Percentiles rank a stretch among this genome's conserved stretches.
These are phyloP conservation scores for Echinochloa phyllopogon DNA, from an alignment of 176 grass and related monocot species.

Conservation along the genomic window DNA sequence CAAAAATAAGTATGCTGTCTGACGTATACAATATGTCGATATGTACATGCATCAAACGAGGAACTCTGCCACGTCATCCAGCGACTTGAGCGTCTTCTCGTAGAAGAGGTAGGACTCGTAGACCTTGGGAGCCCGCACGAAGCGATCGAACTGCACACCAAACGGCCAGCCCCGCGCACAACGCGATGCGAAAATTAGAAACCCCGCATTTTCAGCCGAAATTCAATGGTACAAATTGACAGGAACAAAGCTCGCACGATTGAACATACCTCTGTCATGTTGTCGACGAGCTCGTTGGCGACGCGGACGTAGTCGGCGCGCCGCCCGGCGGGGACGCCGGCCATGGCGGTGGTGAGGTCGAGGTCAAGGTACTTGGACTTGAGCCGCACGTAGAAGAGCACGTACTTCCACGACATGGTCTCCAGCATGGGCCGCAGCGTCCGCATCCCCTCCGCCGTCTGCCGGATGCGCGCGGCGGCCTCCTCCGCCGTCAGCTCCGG, in stretches of 20 bases:
- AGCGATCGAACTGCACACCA: constrained; percentile 69
- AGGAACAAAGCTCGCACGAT: not conserved
- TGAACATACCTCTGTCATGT: constrained; percentile 72
- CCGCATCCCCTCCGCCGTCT: constrained; percentile 86
- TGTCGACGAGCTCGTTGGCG: constrained; percentile 87
- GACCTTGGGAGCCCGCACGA: constrained; percentile 80
- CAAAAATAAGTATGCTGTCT: not conserved
- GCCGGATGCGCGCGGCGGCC: constrained; percentile 79
- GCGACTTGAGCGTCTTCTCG: constrained; percentile 86
- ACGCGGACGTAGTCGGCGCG: constrained; percentile 74
- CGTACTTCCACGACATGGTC: constrained; percentile 94
- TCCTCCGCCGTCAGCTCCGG: constrained; percentile 69
- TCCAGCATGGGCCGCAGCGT: constrained; percentile 89
- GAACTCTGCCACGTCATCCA: constrained; percentile 75
- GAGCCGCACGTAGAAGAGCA: constrained; percentile 84
- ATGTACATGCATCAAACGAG: constrained; percentile 49
- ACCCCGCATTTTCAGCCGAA: too few species aligned
- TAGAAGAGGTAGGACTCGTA: constrained; percentile 95
- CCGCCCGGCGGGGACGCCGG: constrained; percentile 52
- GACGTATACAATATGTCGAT: too few species aligned
- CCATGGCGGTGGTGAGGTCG: constrained; percentile 87
- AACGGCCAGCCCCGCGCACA: not conserved
- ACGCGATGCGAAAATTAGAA: not conserved
- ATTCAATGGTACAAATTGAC: not conserved
- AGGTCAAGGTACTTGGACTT: constrained; percentile 84